Base-by-base conservation (phyloP, 331 rosid species). In the Telfairia occidentalis region DNA sequence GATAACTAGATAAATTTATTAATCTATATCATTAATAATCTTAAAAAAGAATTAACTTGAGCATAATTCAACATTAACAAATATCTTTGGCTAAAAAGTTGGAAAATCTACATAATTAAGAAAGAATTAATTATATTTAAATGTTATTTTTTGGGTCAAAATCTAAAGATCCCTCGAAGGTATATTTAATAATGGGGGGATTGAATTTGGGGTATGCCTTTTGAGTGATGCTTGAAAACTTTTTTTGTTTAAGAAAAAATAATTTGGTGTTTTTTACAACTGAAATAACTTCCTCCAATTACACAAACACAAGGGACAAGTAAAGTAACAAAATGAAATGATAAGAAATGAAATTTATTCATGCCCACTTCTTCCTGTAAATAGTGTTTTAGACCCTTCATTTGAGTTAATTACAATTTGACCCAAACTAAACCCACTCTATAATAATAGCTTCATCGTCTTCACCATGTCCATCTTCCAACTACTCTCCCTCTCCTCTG, bases 281-380 rank as follows among this genome's bases (percentile, higher is more conserved):
- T 30, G 69, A 61, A 61, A 61, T 61, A 60, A 61, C 69, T 61
- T 61, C 69, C 45, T 59, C 40, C 21, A 61, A 32, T 61, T 12
- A 30, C 66, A 26, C 32, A 29, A 28, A n/a, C 4, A 49, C 55
- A 49, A 0, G 19, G 16, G 55, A 49, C 55, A 18, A 18, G 42
- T 18, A 5, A 40, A 42, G 4, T 66, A 0, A 67, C 3, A 24
- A 12, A 2, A 21, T 21, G 49, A 38, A 19, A 66, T 19, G 12
- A 67, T 11, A 67, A 42, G n/a, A n/a, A n/a, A n/a, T n/a, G n/a
- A n/a, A n/a, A n/a, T n/a, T n/a, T n/a, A n/a, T n/a, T 13, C 9
- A 67, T 67, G 11, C n/a, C 73, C 54, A 67, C 4, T 5, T 42
- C 21, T 64, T 35, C 4, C 49, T 26, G 16, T 64, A 1, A 65